These are phyloP conservation scores for Crithidia acanthocephali DNA, from an alignment of 208 protist species.

Conservation along the genomic window DNA sequence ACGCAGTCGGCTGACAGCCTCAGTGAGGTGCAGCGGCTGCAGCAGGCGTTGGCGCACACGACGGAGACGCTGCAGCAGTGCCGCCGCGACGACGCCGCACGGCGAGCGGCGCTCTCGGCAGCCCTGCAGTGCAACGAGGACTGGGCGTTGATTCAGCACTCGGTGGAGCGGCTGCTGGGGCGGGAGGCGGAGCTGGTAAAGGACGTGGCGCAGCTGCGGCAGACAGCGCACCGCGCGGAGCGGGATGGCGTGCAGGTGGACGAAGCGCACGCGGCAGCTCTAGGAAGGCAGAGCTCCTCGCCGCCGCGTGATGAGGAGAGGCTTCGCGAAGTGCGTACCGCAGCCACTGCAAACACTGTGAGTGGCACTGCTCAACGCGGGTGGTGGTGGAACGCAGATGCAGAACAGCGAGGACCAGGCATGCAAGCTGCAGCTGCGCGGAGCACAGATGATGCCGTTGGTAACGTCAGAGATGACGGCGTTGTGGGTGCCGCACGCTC, in stretches of 20 bases:
- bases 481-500: too few species aligned
- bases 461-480: too few species aligned
- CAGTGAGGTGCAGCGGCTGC: slow-evolving; percentile 12
- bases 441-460: too few species aligned
- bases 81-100: slow-evolving; percentile 26
- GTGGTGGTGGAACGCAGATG: too few species aligned
- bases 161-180: slow-evolving; percentile 31
- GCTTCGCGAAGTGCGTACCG: too few species aligned
- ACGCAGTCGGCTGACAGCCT: slow-evolving; percentile 6
- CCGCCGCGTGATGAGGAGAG: too few species aligned
- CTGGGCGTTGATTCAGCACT: slow-evolving; percentile 50
- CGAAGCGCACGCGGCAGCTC: neutral
- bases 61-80: slow-evolving; percentile 20
- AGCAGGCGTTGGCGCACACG: slow-evolving; percentile 16
- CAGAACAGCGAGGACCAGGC: too few species aligned
- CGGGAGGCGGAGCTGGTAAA: slow-evolving; percentile 17
- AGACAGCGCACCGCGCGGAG: neutral
- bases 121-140: slow-evolving; percentile 61
- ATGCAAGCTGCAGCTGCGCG: too few species aligned
- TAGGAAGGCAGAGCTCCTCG: too few species aligned
- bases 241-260: neutral
- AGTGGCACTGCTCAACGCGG: too few species aligned
- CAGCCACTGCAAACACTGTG: too few species aligned
- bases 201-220: slow-evolving; percentile 22
- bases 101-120: slow-evolving; percentile 30